A percentile compares a stretch with the other conserved stretches of the same genome.
Evolutionary conservation across 1,139 yeast genomes (phyloP).

Genomic region (Debaryomyces sp.): DNA sequence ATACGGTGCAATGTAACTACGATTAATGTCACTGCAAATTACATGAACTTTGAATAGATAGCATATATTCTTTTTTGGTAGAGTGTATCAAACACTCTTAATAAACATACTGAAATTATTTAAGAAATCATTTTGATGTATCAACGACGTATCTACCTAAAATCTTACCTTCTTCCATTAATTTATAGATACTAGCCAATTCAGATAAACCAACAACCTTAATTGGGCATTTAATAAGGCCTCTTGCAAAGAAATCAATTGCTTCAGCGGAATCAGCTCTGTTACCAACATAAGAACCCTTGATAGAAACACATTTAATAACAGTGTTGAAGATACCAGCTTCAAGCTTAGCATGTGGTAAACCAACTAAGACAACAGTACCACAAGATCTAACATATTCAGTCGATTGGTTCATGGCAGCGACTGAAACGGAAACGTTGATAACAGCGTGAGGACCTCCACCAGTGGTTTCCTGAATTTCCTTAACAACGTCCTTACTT

Average conservation of each 20-base stretch:
- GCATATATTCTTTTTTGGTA: neutral
- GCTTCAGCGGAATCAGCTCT: slow-evolving; percentile 81
- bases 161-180: slow-evolving; percentile 73
- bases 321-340: slow-evolving; percentile 69
- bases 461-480: slow-evolving; percentile 58
- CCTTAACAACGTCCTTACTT: slow-evolving; percentile 58
- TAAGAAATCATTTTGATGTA: slow-evolving; percentile 49
- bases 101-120: neutral
- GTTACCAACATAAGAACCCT: slow-evolving; percentile 80
- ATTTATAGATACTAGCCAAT: slow-evolving; percentile 60
- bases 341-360: slow-evolving; percentile 68
- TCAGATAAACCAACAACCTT: slow-evolving; percentile 70
- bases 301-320: slow-evolving; percentile 62
- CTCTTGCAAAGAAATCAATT: slow-evolving; percentile 70
- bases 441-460: slow-evolving; percentile 83
- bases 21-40: neutral
- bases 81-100: neutral
- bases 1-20: neutral
- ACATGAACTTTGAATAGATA: neutral
- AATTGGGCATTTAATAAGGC: slow-evolving; percentile 69
- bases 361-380: slow-evolving; percentile 72
- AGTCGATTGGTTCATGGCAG: slow-evolving; percentile 64
- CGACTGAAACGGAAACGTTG: slow-evolving; percentile 72
- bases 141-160: slow-evolving; percentile 80
- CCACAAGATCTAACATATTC: slow-evolving; percentile 70